Evolutionary conservation across 2,329 filamentous ascomycete species (phyloP), one percentile per base, ranked within the genome.

Genomic region (Cytospora paraplurivora): DNA sequence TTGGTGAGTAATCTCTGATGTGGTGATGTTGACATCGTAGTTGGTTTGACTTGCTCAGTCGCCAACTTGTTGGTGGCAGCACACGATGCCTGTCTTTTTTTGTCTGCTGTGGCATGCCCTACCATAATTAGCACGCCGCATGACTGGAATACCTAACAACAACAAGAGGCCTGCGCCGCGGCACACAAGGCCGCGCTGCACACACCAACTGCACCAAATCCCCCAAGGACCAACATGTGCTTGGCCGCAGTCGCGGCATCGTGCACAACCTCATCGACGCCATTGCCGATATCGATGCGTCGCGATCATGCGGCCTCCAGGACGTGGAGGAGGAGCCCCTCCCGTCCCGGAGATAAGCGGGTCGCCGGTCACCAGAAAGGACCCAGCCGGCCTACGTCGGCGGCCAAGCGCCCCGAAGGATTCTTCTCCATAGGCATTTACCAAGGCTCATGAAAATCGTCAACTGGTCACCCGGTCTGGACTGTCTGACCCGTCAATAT

Each of bases 361-460:
- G 58, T 8, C 58, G 58, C 58, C 50, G 51, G 47, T 44, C 59
- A 51, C 58, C 51, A 44, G 55, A 55, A 49, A 37, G 44, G 51
- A n/a, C n/a, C 51, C 59, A 51, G 17, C 49, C 38, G 51, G 59
- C 51, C 59, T 21, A 37, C 37, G 37, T 55, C 41, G 38, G 59
- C 59, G 59, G 27, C 59, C 59, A 49, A 61, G 59, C 34, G 51
- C 59, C 50, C 32, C 59, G 27, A 61, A 61, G 37, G 38, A 54
- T 49, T 61, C 37, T 61, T 55, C 59, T n/a, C n/a, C n/a, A n/a
- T 61, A 61, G 59, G 59, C 59, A 35, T 51, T 61, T 61, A 50
- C 51, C 59, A 61, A 61, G 59, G 59, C 59, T 61, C 51, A 61
- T 34, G 38, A 61, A 49, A 15, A 15, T 41, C 7, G 37, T 41